These are phyloP conservation scores for Scolecobasidium constrictum DNA, from an alignment of 2,329 filamentous ascomycete species.

Conservation along the genomic window DNA sequence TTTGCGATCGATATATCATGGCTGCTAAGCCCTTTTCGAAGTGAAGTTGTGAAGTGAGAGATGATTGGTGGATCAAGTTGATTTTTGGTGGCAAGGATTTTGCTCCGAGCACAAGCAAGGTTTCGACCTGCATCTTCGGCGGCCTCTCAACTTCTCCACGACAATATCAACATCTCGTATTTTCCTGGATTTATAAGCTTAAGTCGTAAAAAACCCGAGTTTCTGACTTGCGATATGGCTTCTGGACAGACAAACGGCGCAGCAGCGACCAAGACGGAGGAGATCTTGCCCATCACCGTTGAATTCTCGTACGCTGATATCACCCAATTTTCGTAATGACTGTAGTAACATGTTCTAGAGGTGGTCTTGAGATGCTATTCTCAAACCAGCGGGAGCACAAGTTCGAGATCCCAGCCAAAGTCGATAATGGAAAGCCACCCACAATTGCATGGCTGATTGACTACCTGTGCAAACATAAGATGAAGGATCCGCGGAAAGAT, in stretches of 20 bases:
- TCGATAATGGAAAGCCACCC: slow-evolving; percentile 47
- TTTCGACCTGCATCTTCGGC: neutral
- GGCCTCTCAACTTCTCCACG: neutral
- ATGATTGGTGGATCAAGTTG: neutral
- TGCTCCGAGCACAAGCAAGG: neutral
- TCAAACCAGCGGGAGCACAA: slow-evolving; percentile 65
- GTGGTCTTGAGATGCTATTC: slow-evolving; percentile 91
- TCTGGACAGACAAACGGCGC: neutral
- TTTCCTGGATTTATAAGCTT: no score
- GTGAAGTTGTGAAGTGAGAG: neutral
- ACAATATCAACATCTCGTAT: no score
- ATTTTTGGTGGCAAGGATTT: neutral
- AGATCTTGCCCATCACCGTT: slow-evolving; percentile 44
- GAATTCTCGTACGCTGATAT: slow-evolving; percentile 68
- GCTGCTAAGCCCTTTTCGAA: no score
- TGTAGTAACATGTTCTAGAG: slow-evolving; percentile 40
- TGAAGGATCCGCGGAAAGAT: slow-evolving; percentile 78
- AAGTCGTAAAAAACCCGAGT: no score
- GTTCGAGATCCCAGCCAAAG: slow-evolving; percentile 54
- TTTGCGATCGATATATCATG: neutral
- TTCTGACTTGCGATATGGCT: no score
- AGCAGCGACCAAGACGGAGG: slow-evolving; percentile 14
- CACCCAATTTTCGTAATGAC: slow-evolving; percentile 4
- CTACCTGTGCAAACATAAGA: slow-evolving; percentile 68
- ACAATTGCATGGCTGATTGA: slow-evolving; percentile 68